A percentile compares a stretch with the other conserved stretches of the same genome.
phyloP scores from a whole-genome alignment of 2,329 filamentous ascomycete genomes.

The Rutstroemia sydowiana region DNA sequence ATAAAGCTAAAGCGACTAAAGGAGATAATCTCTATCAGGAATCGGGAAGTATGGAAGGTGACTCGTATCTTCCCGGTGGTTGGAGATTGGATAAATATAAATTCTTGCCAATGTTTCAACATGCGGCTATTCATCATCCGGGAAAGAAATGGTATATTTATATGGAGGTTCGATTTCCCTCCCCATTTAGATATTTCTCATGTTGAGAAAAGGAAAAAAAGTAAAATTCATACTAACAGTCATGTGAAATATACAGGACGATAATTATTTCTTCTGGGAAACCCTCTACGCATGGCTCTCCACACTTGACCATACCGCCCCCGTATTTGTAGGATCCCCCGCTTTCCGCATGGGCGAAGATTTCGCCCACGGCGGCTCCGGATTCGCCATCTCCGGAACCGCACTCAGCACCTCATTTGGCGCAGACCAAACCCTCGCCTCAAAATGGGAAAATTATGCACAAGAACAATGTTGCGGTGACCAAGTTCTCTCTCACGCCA shows the following conservation, averaged over 20 bases:
- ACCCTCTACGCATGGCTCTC: slow-evolving; percentile 44
- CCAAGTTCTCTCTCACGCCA: slow-evolving; percentile 11
- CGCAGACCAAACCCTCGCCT: slow-evolving; percentile 5
- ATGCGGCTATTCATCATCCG: slow-evolving; percentile 43
- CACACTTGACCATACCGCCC: slow-evolving; percentile 36
- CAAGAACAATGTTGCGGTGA: slow-evolving; percentile 13
- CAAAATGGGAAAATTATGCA: slow-evolving; percentile 6
- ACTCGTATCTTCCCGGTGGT: slow-evolving; percentile 22
- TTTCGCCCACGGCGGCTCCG: slow-evolving; percentile 51
- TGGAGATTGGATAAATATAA: slow-evolving; percentile 58
- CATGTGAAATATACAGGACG: slow-evolving; percentile 37
- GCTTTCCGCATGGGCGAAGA: slow-evolving; percentile 35
- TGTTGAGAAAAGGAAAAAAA: too few relatives aligned
- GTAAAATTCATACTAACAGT: background rate
- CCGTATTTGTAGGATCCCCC: slow-evolving; percentile 41
- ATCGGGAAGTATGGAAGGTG: slow-evolving; percentile 13
- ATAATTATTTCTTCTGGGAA: slow-evolving; percentile 49
- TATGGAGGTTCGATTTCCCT: slow-evolving; percentile 34
- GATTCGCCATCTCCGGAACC: slow-evolving; percentile 44
- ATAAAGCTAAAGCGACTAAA: slow-evolving; percentile 3
- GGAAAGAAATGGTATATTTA: slow-evolving; percentile 53
- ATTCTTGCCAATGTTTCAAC: slow-evolving; percentile 52
- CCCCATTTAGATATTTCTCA: background rate
- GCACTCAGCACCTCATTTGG: slow-evolving; percentile 35
- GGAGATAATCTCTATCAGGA: slow-evolving; percentile 13